Conservation (phyloP, 2,329 filamentous ascomycete genomes). For the Cytospora paraplurivora region DNA sequence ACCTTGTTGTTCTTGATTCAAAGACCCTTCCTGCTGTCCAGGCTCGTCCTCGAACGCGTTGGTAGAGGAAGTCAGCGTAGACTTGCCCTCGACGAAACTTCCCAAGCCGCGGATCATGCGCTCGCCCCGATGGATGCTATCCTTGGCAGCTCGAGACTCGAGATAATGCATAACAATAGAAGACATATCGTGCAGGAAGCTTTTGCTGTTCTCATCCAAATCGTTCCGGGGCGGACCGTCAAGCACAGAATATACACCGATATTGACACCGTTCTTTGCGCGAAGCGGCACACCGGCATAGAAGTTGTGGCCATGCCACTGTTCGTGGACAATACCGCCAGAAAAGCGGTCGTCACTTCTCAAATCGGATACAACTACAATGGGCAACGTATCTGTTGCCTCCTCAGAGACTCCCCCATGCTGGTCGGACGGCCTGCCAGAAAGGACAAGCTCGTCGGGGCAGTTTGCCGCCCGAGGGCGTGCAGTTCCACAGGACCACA, state of each 20-base stretch:
- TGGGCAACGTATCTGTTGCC: neutral
- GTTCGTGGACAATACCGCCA: neutral
- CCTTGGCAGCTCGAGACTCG: slow-evolving; percentile 31
- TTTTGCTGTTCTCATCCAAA: slow-evolving; percentile 26
- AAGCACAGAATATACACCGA: slow-evolving; percentile 21
- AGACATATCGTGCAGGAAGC: slow-evolving; percentile 34
- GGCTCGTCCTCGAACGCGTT: slow-evolving; percentile 8
- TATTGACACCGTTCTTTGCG: slow-evolving; percentile 20
- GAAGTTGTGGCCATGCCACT: slow-evolving; percentile 11
- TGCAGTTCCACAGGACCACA: slow-evolving; percentile 15
- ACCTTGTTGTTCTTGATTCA: slow-evolving; percentile 20
- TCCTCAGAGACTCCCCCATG: neutral
- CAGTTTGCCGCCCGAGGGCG: slow-evolving; percentile 8
- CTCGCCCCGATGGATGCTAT: slow-evolving; percentile 33
- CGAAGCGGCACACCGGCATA: slow-evolving; percentile 27
- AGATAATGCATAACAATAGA: slow-evolving; percentile 35
- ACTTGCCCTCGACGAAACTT: slow-evolving; percentile 31
- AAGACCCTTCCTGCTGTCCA: slow-evolving; percentile 12
- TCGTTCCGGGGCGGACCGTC: slow-evolving; percentile 8
- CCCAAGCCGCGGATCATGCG: slow-evolving; percentile 34
- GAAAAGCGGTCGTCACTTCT: slow-evolving; percentile 19
- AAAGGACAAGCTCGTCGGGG: slow-evolving; percentile 16
- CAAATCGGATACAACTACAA: slow-evolving; percentile 22
- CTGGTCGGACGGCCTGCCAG: neutral
- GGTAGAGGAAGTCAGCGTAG: slow-evolving; percentile 8